Percentiles rank a stretch among this genome's conserved stretches.
phyloP scores from a whole-genome alignment of 2,329 filamentous ascomycete species.

The Exophiala dermatitidis region DNA sequence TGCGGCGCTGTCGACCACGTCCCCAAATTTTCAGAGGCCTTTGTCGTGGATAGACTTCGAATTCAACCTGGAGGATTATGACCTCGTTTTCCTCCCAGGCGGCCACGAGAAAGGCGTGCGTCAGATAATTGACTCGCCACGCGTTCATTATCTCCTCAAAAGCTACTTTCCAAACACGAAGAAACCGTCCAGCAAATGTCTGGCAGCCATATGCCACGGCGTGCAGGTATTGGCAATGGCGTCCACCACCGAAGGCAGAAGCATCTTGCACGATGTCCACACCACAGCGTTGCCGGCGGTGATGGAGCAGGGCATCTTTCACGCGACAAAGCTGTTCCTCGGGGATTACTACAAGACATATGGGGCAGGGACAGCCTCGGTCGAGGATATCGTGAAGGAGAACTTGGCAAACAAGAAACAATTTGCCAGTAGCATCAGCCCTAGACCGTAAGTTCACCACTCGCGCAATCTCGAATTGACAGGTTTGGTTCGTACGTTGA shows the following conservation, averaged over 20 bases:
- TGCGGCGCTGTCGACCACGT: conserved; percentile 38
- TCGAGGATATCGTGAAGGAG: conserved; percentile 44
- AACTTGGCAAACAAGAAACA: conserved; percentile 39
- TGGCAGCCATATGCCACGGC: conserved; percentile 49
- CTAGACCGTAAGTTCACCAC: conserved; percentile 33
- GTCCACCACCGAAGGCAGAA: conserved; percentile 38
- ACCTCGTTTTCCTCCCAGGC: conserved; percentile 47
- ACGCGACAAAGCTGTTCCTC: conserved; percentile 43
- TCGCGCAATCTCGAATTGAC: too few relatives aligned
- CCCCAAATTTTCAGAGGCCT: conserved; percentile 38
- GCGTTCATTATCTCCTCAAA: conserved; percentile 41
- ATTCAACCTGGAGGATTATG: conserved; percentile 43
- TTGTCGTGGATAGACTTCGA: conserved; percentile 40
- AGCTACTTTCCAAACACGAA: conserved; percentile 45
- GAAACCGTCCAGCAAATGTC: conserved; percentile 40
- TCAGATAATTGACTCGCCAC: conserved; percentile 46
- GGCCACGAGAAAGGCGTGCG: conserved; percentile 49
- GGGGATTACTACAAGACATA: conserved; percentile 54
- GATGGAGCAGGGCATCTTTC: conserved; percentile 47
- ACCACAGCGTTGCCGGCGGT: conserved; percentile 46
- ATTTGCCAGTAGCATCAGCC: conserved; percentile 41
- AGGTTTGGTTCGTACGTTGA: too few relatives aligned
- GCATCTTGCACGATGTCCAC: conserved; percentile 42
- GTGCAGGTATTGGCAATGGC: conserved; percentile 46
- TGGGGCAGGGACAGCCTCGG: conserved; percentile 45